Percentiles rank a stretch among this genome's conserved stretches.
These are phyloP conservation scores for Phascolomyces articulosus DNA, from an alignment of 371 early-diverging fungal species.

Conservation along the genomic window DNA sequence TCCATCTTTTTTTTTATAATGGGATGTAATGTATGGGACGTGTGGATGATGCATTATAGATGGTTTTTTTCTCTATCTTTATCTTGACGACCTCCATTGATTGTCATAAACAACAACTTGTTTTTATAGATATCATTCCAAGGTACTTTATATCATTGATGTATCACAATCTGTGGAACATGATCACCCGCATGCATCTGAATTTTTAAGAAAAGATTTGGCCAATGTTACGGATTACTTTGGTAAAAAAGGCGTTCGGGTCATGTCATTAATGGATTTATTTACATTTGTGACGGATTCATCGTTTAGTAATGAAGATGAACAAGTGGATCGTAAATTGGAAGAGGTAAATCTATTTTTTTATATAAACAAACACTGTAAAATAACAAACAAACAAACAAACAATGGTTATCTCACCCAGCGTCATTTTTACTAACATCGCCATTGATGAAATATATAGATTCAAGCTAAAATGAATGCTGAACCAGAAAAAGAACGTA, in stretches of 20 bases:
- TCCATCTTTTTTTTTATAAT: not conserved
- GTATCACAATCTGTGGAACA: constrained; percentile 99
- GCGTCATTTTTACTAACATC: too few relatives aligned
- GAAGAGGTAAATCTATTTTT: constrained; percentile 50
- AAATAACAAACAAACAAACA: not conserved
- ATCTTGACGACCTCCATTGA: too few relatives aligned
- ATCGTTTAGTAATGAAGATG: constrained; percentile 60
- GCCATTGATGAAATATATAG: constrained; percentile 9
- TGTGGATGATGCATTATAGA: too few relatives aligned
- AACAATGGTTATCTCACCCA: too few relatives aligned
- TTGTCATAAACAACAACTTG: too few relatives aligned
- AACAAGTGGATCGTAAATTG: constrained; percentile 68
- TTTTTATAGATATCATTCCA: constrained; percentile 72
- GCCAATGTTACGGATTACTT: constrained; percentile 97
- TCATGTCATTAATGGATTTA: constrained; percentile 84
- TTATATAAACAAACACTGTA: not conserved
- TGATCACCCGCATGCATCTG: constrained; percentile 98
- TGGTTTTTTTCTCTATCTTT: too few relatives aligned
- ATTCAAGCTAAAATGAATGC: constrained; percentile 42
- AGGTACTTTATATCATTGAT: constrained; percentile 93
- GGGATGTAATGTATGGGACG: too few relatives aligned
- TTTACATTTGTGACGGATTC: constrained; percentile 90
- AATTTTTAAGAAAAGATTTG: constrained; percentile 97
- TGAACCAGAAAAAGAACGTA: constrained; percentile 35
- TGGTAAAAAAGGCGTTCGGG: constrained; percentile 76